phyloP scores from a whole-genome alignment of 805 yeast species.

The Saturnispora quitensis region DNA sequence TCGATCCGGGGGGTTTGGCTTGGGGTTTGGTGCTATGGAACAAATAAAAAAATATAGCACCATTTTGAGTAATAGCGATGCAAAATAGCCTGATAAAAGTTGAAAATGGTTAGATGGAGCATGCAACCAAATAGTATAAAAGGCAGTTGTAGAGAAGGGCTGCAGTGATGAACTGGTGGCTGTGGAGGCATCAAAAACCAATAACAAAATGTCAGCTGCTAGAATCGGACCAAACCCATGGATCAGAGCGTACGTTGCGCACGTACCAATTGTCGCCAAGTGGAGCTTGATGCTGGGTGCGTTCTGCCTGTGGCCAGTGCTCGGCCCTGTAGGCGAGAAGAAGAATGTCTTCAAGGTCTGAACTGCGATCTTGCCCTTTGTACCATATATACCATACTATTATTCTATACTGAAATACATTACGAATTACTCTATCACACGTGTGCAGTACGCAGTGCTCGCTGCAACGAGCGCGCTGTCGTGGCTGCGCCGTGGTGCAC shows the following conservation, averaged over 20 bases:
- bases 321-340: constrained; percentile 15
- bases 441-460: too few relatives aligned
- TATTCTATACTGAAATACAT: background rate
- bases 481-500: too few relatives aligned
- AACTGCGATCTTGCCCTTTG: background rate
- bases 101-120: background rate
- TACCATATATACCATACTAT: background rate
- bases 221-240: constrained; percentile 30
- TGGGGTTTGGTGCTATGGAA: background rate
- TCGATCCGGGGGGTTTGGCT: background rate
- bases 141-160: background rate
- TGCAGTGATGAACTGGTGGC: background rate
- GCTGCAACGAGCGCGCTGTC: too few relatives aligned
- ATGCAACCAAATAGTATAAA: background rate
- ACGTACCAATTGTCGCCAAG: constrained; percentile 19
- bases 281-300: constrained; percentile 22
- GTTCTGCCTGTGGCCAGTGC: constrained; percentile 27
- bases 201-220: constrained; percentile 14
- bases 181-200: background rate
- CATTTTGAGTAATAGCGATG: background rate
- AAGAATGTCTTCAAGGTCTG: constrained; percentile 20
- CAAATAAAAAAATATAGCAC: background rate
- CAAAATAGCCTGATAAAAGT: background rate
- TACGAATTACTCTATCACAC: background rate
- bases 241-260: constrained; percentile 18